Base-by-base conservation (phyloP, 1,139 yeast genomes). In the Taphrina populina region DNA sequence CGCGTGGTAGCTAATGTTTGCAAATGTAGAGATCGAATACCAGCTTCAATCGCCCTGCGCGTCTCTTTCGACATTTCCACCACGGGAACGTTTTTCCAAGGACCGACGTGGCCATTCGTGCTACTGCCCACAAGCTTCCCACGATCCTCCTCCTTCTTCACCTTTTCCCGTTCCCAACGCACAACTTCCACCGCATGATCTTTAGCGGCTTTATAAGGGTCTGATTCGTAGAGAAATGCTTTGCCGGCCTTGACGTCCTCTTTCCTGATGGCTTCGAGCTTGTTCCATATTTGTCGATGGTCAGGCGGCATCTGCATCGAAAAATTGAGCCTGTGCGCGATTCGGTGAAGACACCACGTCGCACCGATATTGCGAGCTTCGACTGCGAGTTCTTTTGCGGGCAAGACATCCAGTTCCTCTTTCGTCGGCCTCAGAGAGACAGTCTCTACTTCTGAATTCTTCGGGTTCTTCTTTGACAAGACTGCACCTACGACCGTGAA, bases 311-410 rank as follows among this genome's bases (percentile, higher is more conserved):
- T 74, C 63, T 85, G 87, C 71, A 90, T 70, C 66, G 87, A 88
- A 15, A 40, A 49, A 13, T 41, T 49, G n/a, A 40, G 33, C 63
- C 88, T 88, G 62, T 83, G 82, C 60, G 81, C 86, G 13, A 92
- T 76, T 27, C 96, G 74, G 66, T 82, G 90, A 60, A 92, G 69
- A 0, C 92, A 90, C 64, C 83, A 87, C 0, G 96, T 90, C 0
- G 98, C 96, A 0, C 90, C 88, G 66, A 78, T 78, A 67, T 90
- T 95, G 52, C 96, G 76, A 1, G 97, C 96, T 64, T 90, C 97
- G 37, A 88, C 74, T 6, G 95, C 78, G 0, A 96, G 87, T 53
- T 79, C 83, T 64, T 84, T 86, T 0, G 88, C 82, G n/a, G 71
- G 68, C 17, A 81, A 75, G 6, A 75, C 61, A 20, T 73, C 73